Base-by-base conservation (phyloP, 768 basidiomycete genomes). In the Floccularia luteovirens region DNA sequence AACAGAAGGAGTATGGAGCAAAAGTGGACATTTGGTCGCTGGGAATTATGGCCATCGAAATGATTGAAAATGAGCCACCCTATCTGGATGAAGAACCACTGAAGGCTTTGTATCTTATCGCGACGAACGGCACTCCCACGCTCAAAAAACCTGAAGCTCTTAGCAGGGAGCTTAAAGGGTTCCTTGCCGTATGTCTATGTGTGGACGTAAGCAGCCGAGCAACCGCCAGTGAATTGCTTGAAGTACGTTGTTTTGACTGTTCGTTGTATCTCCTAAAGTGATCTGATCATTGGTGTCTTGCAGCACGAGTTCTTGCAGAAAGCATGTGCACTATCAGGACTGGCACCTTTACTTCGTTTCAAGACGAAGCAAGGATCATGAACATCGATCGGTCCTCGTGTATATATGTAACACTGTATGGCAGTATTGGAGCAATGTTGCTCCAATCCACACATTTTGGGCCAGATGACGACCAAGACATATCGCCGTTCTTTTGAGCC, bases 1-100 rank as follows among this genome's bases (percentile, higher is more conserved):
- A 91, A 64, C 88, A 92, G 59, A 93, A 94, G 62, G 90, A 92
- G 60, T 96, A 96, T 54, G 91, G 92, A 33, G 89, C 90, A 19
- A 94, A 94, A 60, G 92, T 94, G 16, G 92, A 94, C 52, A 90
- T 96, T 37, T 96, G 92, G 92, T 91, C 89, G 10, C 74, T 96
- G 6, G 92, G 92, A 3, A 96, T 97, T 63, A 93, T 96, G 91
- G 91, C 91, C 3, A 97, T 97, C 45, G 90, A 97, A 71, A 97
- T 97, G 93, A 93, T 97, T 47, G 92, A 97, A 61, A 92, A 90
- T 53, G 92, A 96, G 61, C 92, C 92, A 2, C 92, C 92, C 4
- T 94, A 96, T 58, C 69, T 97, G 28, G 90, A 94, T 48, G 92
- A 97, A 56, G 92, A 97, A 52, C 92, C 92, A 0, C 68, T 94